Evolutionary conservation across 2,329 filamentous ascomycete genomes (phyloP), one percentile per base, ranked within the genome.

Genomic region (Ophiostoma australiae): DNA sequence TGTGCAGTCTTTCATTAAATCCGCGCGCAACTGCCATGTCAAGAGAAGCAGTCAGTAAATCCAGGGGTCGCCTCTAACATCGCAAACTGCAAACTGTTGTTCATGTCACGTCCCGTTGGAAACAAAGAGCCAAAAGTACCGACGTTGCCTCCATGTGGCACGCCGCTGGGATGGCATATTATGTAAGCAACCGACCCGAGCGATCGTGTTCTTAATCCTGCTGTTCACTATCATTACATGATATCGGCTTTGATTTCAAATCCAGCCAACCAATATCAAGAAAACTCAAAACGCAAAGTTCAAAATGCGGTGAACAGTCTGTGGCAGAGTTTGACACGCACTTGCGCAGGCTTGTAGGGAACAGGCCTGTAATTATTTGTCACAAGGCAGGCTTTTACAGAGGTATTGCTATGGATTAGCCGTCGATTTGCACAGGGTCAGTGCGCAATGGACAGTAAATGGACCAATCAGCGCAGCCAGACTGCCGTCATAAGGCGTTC

Each of bases 301-400:
- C 44, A 58, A 58, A 11, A 58, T 58, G 52, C 52, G 52, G 52
- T 58, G 52, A 58, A 58, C n/a, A 58, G 44, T 48, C 44, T 48
- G 44, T 48, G 44, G 17, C 44, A 48, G 15, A 20, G 15, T 20
- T 8, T 48, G n/a, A 58, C 17, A 48, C 44, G 15, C 41, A 17
- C 41, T 44, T 44, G 41, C 10, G 37, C 41, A 17, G 41, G 13
- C 48, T 55, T 55, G n/a, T 55, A 58, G 20, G 52, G 52, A 58
- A 31, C 52, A 58, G 52, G 52, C 52, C 52, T 58, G 52, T 58
- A 27, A 11, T 13, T 58, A 58, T 58, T 58, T 58, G 52, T 58
- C 52, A 58, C 10, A 23, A 15, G 48, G 8, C n/a, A 27, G 44
- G 44, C 44, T 17, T 15, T n/a, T 31, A 31, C 27, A 31, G 27